Conservation (phyloP, 148 eudicot species). For the Cornus florida region DNA sequence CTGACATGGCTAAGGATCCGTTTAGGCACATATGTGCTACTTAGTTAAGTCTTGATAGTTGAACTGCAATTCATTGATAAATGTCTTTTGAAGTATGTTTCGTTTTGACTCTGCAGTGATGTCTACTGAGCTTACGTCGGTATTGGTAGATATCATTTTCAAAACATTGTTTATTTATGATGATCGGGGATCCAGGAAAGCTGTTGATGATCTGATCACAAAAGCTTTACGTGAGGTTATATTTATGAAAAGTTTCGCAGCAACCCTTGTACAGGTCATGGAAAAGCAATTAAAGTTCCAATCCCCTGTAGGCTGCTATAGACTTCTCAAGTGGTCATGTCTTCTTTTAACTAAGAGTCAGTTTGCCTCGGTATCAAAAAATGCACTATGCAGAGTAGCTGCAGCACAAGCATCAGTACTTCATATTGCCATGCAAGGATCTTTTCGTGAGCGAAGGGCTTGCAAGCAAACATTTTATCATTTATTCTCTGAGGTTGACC, state of each 20-base stretch:
- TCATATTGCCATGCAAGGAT: conserved; percentile 60
- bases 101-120: conserved; percentile 44
- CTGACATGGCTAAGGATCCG: too few species aligned
- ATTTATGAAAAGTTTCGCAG: conserved; percentile 89
- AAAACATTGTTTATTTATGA: conserved; percentile 73
- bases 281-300: conserved; percentile 76
- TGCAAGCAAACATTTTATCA: conserved; percentile 55
- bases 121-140: conserved; percentile 63
- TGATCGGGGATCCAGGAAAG: conserved; percentile 78
- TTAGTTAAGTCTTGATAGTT: background rate
- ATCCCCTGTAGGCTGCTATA: conserved; percentile 66
- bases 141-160: conserved; percentile 73
- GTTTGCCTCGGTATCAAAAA: conserved; percentile 74
- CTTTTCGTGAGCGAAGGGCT: conserved; percentile 73
- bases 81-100: background rate
- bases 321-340: conserved; percentile 90
- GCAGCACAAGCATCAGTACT: conserved; percentile 70
- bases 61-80: background rate
- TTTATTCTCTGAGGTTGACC: conserved; percentile 67
- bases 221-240: conserved; percentile 54
- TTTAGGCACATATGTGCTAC: background rate
- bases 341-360: conserved; percentile 69
- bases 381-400: conserved; percentile 73
- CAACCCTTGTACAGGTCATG: conserved; percentile 80
- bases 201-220: conserved; percentile 75